A percentile compares a stretch with the other conserved stretches of the same genome.
Evolutionary conservation across 139 green algal genomes (phyloP).

Genomic region (Tetratostichococcus sp.): DNA sequence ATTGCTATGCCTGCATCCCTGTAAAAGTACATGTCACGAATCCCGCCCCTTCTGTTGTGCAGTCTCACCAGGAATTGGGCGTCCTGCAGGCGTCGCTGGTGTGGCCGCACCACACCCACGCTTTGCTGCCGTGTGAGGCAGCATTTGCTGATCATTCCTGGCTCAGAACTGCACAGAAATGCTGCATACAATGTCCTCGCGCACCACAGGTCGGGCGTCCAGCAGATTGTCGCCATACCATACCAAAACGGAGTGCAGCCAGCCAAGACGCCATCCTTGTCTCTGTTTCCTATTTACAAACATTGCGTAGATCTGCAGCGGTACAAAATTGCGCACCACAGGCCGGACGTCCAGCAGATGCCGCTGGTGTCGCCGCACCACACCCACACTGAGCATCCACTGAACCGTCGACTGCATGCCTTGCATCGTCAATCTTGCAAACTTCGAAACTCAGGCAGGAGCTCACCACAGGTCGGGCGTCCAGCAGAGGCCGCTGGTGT

Average conservation of each 20-base stretch:
- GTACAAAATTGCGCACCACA: not conserved
- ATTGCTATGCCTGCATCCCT: too few relatives aligned
- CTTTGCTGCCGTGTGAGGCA: conserved; percentile 34
- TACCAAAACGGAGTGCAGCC: conserved; percentile 39
- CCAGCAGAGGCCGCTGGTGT: conserved; percentile 28
- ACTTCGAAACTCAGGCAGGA: too few relatives aligned
- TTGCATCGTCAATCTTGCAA: too few relatives aligned
- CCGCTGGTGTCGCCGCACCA: conserved; percentile 26
- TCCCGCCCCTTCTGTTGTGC: too few relatives aligned
- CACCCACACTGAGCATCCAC: conserved; percentile 36
- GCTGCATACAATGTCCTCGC: too few relatives aligned
- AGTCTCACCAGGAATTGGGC: not conserved
- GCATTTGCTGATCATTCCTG: too few relatives aligned
- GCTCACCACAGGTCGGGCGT: not conserved
- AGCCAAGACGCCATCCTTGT: too few relatives aligned
- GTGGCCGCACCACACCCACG: conserved; percentile 35
- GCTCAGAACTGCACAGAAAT: not conserved
- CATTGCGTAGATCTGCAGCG: not conserved
- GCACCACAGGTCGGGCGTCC: conserved; percentile 5
- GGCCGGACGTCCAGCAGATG: conserved; percentile 20
- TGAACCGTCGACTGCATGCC: too few relatives aligned
- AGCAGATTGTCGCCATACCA: conserved; percentile 31
- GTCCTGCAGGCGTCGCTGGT: conserved; percentile 26
- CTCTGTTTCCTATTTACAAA: too few relatives aligned
- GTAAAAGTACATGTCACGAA: too few relatives aligned